Evolutionary conservation across 2,329 filamentous ascomycete species (phyloP).

Genomic region (Bisporella sp.): DNA sequence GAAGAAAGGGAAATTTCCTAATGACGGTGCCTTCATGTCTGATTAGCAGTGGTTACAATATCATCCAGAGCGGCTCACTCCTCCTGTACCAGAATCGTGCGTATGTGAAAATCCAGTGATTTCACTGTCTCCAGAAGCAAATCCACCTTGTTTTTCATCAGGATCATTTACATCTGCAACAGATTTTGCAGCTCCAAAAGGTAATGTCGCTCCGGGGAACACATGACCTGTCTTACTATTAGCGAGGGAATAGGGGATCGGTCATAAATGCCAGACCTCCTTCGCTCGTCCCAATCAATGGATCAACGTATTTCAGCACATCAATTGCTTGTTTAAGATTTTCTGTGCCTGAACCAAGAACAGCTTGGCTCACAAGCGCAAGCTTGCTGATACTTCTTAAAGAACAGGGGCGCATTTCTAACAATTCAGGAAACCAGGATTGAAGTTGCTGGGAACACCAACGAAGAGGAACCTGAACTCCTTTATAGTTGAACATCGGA

Average conservation of each 20-base stretch:
- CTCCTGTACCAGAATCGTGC: constrained; percentile 40
- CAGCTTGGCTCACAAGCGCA: background rate
- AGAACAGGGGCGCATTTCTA: background rate
- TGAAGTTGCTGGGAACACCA: background rate
- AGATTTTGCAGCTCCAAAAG: constrained; percentile 43
- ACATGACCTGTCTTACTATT: constrained; percentile 34
- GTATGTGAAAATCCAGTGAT: constrained; percentile 28
- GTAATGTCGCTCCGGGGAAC: constrained; percentile 47
- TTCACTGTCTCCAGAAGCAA: constrained; percentile 39
- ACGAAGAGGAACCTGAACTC: too few species aligned
- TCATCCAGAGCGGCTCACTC: constrained; percentile 11
- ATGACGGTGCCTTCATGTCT: constrained; percentile 39
- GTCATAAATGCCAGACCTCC: constrained; percentile 32
- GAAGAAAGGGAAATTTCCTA: constrained; percentile 70
- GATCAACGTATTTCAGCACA: constrained; percentile 37
- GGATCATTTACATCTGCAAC: constrained; percentile 44
- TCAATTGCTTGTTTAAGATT: constrained; percentile 18
- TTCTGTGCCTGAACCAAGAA: background rate
- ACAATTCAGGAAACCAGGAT: background rate
- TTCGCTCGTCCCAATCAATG: constrained; percentile 47
- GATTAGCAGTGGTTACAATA: background rate
- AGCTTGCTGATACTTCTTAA: background rate
- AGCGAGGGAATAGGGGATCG: background rate
- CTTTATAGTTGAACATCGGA: too few species aligned
- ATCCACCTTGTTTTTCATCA: constrained; percentile 48